These are phyloP conservation scores for Sugiyamaella qingdaonensis DNA, from an alignment of 805 yeast genomes.

Conservation along the genomic window DNA sequence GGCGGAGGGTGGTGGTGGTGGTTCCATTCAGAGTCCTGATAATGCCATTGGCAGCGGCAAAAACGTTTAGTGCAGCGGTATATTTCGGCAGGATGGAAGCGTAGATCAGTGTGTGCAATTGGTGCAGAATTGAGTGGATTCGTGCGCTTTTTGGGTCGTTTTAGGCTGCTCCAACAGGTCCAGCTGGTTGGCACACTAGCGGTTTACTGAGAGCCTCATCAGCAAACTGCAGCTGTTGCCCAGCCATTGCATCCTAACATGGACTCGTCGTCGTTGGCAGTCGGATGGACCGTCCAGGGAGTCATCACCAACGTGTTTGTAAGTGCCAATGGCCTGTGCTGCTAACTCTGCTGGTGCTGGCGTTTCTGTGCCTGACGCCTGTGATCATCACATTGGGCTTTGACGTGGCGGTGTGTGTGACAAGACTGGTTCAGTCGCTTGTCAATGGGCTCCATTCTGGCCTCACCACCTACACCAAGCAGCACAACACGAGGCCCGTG, in stretches of 20 bases:
- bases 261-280: not conserved
- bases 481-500: constrained; percentile 1
- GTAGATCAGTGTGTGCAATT: too few species aligned
- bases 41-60: too few species aligned
- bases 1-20: not conserved
- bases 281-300: constrained; percentile 5
- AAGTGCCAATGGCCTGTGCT: constrained; percentile 5
- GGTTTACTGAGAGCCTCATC: too few species aligned
- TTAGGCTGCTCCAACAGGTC: too few species aligned
- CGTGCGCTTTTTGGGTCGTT: too few species aligned
- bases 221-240: not conserved
- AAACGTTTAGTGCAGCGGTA: too few species aligned
- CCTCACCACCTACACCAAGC: not conserved
- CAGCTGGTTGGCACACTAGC: too few species aligned
- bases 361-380: constrained; percentile 42
- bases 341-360: constrained; percentile 25
- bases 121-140: too few species aligned
- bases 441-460: not conserved
- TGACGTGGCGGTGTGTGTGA: constrained; percentile 18
- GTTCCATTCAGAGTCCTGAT: not conserved
- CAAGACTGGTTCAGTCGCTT: not conserved
- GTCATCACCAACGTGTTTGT: constrained; percentile 14
- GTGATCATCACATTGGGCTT: constrained; percentile 20
- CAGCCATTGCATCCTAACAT: not conserved
- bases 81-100: too few species aligned